Base-by-base conservation (phyloP, 331 rosid species). In the Acacia pycnantha region DNA sequence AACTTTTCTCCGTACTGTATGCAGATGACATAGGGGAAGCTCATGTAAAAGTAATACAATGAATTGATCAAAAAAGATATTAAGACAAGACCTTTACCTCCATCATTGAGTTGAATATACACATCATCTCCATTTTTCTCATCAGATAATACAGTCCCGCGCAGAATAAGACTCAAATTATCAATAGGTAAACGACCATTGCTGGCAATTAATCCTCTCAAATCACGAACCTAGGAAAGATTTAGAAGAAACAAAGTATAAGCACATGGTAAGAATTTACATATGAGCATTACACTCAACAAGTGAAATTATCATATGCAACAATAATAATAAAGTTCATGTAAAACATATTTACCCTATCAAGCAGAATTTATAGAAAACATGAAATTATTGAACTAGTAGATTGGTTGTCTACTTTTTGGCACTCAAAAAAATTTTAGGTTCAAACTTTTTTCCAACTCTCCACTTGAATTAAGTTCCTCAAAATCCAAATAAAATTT, bases 91-190 rank as follows among this genome's bases (percentile, higher is more conserved):
- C 72, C 21, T 33, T 80, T 90, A 93, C 99, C 99, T 73, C 97
- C 94, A 68, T 90, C 82, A 44, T 67, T 85, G 81, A 93, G 99
- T 70, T 87, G 89, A 48, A 92, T 73, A 65, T 31, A 33, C 14
- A 73, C 83, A 46, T 93, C 88, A n/a, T 88, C 91, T 48, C 91
- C 97, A 76, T 89, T 90, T 81, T 85, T 82, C 75, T 47, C 47
- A 82, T 93, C 97, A 72, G 77, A 86, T 84, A 95, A 86, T 35
- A 91, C 94, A 70, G 84, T 90, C 73, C 98, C 99, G 18, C 82
- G 93, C 53, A 90, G 87, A 81, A 95, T 82, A 82, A 95, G 92
- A 85, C 91, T 92, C 91, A 93, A 81, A 77, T 90, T 89, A 65
- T 91, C 93, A 43, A 87, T 48, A 1, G 92, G 94, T 24, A 89